Evolutionary conservation across 331 rosid genomes (phyloP).

Genomic region (Phaseolus coccineus): DNA sequence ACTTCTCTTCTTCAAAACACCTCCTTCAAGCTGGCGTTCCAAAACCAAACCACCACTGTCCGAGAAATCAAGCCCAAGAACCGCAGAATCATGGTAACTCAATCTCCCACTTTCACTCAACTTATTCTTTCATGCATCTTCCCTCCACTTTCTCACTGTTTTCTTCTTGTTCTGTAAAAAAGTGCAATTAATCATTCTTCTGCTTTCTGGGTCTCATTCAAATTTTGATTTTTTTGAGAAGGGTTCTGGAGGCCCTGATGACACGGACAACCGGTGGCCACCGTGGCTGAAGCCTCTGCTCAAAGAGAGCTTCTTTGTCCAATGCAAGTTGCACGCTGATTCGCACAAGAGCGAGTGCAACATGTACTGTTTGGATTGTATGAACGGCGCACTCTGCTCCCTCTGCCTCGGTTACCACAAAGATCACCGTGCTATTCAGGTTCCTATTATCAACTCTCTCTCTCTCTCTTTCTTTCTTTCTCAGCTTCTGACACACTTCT

Average conservation of each 20-base stretch:
- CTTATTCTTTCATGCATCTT: neutral
- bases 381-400: constrained; percentile 90
- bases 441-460: constrained; percentile 22
- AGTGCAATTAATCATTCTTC: constrained; percentile 9
- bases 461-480: neutral
- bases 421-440: constrained; percentile 95
- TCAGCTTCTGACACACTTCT: constrained; percentile 32
- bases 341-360: constrained; percentile 97
- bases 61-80: constrained; percentile 90
- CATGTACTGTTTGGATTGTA: constrained; percentile 93
- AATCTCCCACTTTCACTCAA: too few relatives aligned
- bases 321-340: constrained; percentile 83
- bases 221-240: constrained; percentile 25
- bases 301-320: constrained; percentile 84
- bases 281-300: constrained; percentile 97
- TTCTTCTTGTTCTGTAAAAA: neutral
- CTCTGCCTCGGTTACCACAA: constrained; percentile 81
- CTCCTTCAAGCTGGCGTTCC: constrained; percentile 82
- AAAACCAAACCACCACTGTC: constrained; percentile 67
- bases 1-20: neutral
- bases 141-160: constrained; percentile 2
- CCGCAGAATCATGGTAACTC: constrained; percentile 84
- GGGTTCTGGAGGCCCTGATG: constrained; percentile 95
- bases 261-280: constrained; percentile 88
- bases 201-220: constrained; percentile 35